Evolutionary conservation across 139 green algal genomes (phyloP).

Genomic region (Volvox reticuliferus): DNA sequence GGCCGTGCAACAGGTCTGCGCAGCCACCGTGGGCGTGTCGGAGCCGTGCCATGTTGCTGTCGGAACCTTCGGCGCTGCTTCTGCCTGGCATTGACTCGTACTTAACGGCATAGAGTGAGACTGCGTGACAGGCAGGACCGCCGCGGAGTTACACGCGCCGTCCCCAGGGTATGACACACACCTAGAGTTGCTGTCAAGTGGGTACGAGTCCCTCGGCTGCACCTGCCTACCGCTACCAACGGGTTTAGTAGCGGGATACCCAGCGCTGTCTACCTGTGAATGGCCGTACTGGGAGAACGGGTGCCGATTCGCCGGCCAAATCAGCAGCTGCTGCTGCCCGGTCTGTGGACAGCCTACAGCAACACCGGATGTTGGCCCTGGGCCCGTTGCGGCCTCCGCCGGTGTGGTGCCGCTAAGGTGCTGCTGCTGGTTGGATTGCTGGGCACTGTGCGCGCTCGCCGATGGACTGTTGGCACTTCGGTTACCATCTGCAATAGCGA

Average conservation of each 20-base stretch:
- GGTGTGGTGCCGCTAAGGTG: neutral
- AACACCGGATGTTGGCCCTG: neutral
- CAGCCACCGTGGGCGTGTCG: too few relatives aligned
- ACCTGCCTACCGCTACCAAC: neutral
- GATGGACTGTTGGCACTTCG: neutral
- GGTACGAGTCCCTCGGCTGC: neutral
- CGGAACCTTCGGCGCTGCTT: too few relatives aligned
- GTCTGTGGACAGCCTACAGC: neutral
- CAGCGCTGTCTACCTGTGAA: too few relatives aligned
- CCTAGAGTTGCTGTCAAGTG: neutral
- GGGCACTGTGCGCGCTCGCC: neutral
- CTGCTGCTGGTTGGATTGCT: neutral
- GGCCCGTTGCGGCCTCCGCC: too few relatives aligned
- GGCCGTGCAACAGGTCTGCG: too few relatives aligned
- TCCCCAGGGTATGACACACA: constrained; percentile 37
- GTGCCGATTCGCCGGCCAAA: neutral
- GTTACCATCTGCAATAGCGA: too few relatives aligned
- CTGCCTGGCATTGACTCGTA: too few relatives aligned
- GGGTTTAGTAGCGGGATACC: neutral
- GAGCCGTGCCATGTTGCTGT: too few relatives aligned
- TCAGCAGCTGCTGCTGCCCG: neutral
- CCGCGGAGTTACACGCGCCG: neutral
- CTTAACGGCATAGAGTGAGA: too few relatives aligned
- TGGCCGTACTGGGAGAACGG: too few relatives aligned
- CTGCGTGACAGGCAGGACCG: too few relatives aligned